These are phyloP conservation scores for Theileria orientalis DNA, from an alignment of 169 alveolate species.

Conservation along the genomic window DNA sequence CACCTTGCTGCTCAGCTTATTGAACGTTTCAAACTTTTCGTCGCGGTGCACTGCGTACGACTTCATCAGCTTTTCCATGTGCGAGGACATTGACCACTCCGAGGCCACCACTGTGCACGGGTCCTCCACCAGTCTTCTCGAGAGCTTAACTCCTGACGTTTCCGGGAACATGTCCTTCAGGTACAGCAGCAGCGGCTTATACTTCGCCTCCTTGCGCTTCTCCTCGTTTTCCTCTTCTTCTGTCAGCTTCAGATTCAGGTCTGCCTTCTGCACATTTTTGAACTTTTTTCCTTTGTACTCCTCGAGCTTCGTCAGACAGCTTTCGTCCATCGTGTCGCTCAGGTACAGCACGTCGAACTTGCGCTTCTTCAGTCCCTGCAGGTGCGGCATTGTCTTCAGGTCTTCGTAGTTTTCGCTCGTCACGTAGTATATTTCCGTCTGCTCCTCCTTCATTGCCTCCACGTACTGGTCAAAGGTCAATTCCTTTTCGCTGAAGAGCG, in stretches of 20 bases:
- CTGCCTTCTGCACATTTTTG: conserved; percentile 83
- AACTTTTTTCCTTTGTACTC: conserved; percentile 85
- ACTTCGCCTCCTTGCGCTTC: conserved; percentile 66
- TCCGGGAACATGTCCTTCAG: conserved; percentile 78
- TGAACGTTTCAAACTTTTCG: conserved; percentile 32
- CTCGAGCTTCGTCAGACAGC: conserved; percentile 83
- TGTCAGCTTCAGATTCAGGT: conserved; percentile 73
- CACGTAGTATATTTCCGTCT: conserved; percentile 90
- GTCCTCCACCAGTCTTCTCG: conserved; percentile 82
- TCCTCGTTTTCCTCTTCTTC: conserved; percentile 77
- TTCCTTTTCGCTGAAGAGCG: conserved; percentile 81
- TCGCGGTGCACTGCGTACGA: conserved; percentile 81
- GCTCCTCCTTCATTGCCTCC: conserved; percentile 90
- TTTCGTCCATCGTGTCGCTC: conserved; percentile 94
- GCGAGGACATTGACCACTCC: conserved; percentile 89
- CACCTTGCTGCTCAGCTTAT: conserved; percentile 80
- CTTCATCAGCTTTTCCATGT: conserved; percentile 86
- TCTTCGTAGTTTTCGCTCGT: conserved; percentile 84
- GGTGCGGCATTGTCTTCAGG: conserved; percentile 86
- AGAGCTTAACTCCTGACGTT: conserved; percentile 77
- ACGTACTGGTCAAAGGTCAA: conserved; percentile 88
- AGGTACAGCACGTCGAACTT: conserved; percentile 92
- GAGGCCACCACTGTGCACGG: conserved; percentile 86
- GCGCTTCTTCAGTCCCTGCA: conserved; percentile 88
- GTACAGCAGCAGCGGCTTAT: conserved; percentile 67